phyloP scores from a whole-genome alignment of 2,329 filamentous ascomycete genomes.

The Drechmeria coniospora region DNA sequence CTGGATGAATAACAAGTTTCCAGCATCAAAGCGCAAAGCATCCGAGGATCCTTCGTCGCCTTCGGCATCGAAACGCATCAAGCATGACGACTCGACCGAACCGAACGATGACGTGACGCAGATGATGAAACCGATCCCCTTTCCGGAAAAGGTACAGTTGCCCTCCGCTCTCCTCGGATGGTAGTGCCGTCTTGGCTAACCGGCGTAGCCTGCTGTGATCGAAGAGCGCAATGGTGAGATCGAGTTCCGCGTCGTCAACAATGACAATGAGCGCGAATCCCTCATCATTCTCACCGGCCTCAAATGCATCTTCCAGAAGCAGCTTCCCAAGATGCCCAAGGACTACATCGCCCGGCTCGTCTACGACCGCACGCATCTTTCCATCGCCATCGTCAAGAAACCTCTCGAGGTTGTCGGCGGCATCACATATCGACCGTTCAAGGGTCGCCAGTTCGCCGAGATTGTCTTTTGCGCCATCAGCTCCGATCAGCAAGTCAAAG shows the following conservation, averaged over 20 bases:
- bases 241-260: slow-evolving; percentile 95
- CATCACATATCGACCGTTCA: slow-evolving; percentile 92
- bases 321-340: slow-evolving; percentile 97
- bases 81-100: slow-evolving; percentile 24
- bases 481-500: slow-evolving; percentile 96
- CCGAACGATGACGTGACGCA: slow-evolving; percentile 26
- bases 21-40: slow-evolving; percentile 58
- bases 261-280: slow-evolving; percentile 75
- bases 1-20: neutral
- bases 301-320: slow-evolving; percentile 97
- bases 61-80: slow-evolving; percentile 48
- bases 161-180: slow-evolving; percentile 1
- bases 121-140: slow-evolving; percentile 55
- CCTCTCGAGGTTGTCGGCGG: slow-evolving; percentile 91
- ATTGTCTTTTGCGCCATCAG: slow-evolving; percentile 98
- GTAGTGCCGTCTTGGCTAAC: neutral
- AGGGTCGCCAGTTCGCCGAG: slow-evolving; percentile 82
- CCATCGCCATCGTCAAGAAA: slow-evolving; percentile 94
- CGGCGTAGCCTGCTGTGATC: slow-evolving; percentile 59
- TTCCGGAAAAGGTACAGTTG: slow-evolving; percentile 65
- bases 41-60: slow-evolving; percentile 47
- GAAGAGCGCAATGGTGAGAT: slow-evolving; percentile 92
- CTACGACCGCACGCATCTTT: slow-evolving; percentile 91
- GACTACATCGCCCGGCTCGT: slow-evolving; percentile 96
- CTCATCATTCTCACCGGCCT: slow-evolving; percentile 89